A percentile compares a stretch with the other conserved stretches of the same genome.
Conservation (phyloP, 2,329 filamentous ascomycete genomes). For the Calonectria crousiana region DNA sequence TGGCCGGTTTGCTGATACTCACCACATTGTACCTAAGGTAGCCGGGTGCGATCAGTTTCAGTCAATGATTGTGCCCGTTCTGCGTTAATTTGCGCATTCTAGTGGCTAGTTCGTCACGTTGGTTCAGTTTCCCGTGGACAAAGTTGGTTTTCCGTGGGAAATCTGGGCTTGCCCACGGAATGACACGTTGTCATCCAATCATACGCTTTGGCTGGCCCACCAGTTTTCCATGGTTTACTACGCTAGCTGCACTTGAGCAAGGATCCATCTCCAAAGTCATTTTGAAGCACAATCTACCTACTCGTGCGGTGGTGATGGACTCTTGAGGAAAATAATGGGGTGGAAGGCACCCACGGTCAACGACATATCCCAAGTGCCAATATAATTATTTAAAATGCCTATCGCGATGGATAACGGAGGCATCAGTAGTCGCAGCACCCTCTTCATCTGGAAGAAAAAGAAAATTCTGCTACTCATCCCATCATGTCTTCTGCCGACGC, state of each 20-base stretch:
- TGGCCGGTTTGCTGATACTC: not conserved
- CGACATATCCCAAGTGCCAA: not conserved
- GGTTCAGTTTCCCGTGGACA: not conserved
- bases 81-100: not conserved
- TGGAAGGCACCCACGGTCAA: not conserved
- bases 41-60: not conserved
- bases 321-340: not conserved
- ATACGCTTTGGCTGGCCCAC: not conserved
- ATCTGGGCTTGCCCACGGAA: not conserved
- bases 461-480: not conserved
- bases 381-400: not conserved
- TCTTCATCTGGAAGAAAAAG: not conserved
- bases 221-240: not conserved
- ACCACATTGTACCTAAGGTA: not conserved
- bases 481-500: slow-evolving; percentile 18
- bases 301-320: not conserved
- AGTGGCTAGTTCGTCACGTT: not conserved
- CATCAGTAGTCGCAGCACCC: not conserved
- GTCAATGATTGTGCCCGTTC: not conserved
- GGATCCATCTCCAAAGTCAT: not conserved
- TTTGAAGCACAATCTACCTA: not conserved
- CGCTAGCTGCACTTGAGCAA: not conserved
- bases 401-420: not conserved
- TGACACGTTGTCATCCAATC: not conserved
- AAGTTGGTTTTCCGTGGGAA: not conserved